Conservation (phyloP, 257 asterid genomes). For the Echites panduratus region DNA sequence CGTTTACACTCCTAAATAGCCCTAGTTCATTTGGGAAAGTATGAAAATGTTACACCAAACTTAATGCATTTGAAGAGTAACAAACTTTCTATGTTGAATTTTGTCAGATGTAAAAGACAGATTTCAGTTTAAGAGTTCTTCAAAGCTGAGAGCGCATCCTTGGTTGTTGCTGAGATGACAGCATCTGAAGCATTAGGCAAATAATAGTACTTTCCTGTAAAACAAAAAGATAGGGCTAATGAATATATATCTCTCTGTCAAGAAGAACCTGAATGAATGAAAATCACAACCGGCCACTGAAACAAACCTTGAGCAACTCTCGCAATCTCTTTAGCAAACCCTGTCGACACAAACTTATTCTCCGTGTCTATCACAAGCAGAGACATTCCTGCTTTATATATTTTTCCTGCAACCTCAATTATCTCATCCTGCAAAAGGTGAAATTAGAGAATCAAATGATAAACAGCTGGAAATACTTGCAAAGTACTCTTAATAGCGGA, state of each 20-base stretch:
- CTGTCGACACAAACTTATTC: constrained; percentile 87
- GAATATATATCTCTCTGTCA: not conserved
- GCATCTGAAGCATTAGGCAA: constrained; percentile 98
- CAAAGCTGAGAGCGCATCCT: constrained; percentile 76
- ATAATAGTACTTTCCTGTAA: constrained; percentile 87
- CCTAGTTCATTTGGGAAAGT: too few species aligned
- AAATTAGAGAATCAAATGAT: not conserved
- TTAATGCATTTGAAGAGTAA: not conserved
- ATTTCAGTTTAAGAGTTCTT: constrained; percentile 46
- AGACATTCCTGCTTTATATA: constrained; percentile 78
- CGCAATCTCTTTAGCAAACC: constrained; percentile 95
- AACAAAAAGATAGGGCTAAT: not conserved
- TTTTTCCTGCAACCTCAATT: constrained; percentile 89
- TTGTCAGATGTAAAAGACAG: not conserved
- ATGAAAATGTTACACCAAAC: too few species aligned
- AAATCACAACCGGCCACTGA: not conserved
- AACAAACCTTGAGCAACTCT: constrained; percentile 87
- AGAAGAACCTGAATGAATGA: not conserved
- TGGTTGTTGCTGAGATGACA: constrained; percentile 86
- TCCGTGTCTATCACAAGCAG: constrained; percentile 49
- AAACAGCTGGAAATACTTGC: not conserved
- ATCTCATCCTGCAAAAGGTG: constrained; percentile 63
- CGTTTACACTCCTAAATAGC: too few species aligned
- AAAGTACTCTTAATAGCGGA: not conserved
- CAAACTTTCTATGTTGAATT: not conserved